Base-by-base conservation (phyloP, 106 monocot genomes). In the Gastrodia elata region DNA sequence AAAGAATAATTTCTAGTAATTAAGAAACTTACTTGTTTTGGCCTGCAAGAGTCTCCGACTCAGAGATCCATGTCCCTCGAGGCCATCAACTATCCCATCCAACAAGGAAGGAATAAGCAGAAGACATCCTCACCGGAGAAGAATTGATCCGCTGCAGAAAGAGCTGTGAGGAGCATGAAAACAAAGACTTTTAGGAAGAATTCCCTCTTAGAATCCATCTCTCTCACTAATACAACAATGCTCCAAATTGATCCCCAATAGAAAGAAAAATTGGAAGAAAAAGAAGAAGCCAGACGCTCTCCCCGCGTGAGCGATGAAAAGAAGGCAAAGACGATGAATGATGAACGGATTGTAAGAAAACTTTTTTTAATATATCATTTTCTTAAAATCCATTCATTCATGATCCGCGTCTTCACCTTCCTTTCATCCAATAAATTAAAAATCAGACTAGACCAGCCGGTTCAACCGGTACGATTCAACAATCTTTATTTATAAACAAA, bases 21-120 rank as follows among this genome's bases (percentile, higher is more conserved):
- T 8, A 67, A n/a, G 16, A 6, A 37, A 37, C 61, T 61, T 32
- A 61, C 61, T 61, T 11, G 28, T 30, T 61, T 61, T 61, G 61
- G 67, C 67, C 67, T 67, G 67, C 67, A 67, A 67, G 20, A 67
- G 67, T 4, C n/a, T 67, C 34, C 67, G 67, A 8, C 37, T 11
- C 3, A 6, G 18, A 36, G 67, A 67, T 36, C 35, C 67, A 67
- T 67, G 20, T 38, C 67, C 67, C 18, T 67, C 1, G 18, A 67
- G 37, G 16, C 18, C 37, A 67, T 33, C 67, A 34, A 1, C 67
- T 67, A 67, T 1, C 6, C 35, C 0, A 33, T 14, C 3, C 5
- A 67, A 67, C n/a, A 34, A 38, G 18, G 22, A 9, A 32, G 10
- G 6, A 11, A 6, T 30, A 32, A 27, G 0, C 32, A 1, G 33